Conservation (phyloP, 768 basidiomycete genomes). For the Suillus brevipes region DNA sequence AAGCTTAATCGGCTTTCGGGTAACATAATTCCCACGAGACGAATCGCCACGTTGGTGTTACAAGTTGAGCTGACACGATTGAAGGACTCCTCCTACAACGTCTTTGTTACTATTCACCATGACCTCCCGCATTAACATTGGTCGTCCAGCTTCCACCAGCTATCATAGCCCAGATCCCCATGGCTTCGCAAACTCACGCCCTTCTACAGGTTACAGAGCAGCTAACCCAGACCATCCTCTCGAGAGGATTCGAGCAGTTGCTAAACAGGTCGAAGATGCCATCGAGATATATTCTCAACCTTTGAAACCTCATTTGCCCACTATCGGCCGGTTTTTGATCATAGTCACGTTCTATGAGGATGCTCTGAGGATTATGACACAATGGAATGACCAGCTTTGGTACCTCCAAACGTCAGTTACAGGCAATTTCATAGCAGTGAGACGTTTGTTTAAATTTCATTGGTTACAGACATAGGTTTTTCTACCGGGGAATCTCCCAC, state of each 20-base stretch:
- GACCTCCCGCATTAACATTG: conserved; percentile 83
- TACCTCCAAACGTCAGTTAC: conserved; percentile 87
- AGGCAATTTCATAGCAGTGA: neutral
- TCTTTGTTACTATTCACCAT: conserved; percentile 38
- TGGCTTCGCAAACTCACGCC: conserved; percentile 72
- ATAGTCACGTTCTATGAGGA: conserved; percentile 99
- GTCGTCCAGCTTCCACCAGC: conserved; percentile 61
- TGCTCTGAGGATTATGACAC: conserved; percentile 87
- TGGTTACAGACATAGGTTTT: conserved; percentile 77
- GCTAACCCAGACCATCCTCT: conserved; percentile 82
- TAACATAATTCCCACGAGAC: neutral
- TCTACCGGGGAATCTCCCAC: conserved; percentile 95
- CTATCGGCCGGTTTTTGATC: conserved; percentile 94
- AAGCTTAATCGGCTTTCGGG: conserved; percentile 1
- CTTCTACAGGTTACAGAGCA: conserved; percentile 71
- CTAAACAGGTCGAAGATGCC: conserved; percentile 83
- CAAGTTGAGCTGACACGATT: neutral
- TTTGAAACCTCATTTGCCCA: conserved; percentile 89
- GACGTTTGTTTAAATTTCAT: conserved; percentile 12
- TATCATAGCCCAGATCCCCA: conserved; percentile 71
- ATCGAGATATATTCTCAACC: conserved; percentile 93
- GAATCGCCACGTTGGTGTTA: conserved; percentile 2
- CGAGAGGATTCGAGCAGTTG: conserved; percentile 70
- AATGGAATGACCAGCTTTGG: conserved; percentile 98
- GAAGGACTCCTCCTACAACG: neutral